A percentile compares a stretch with the other conserved stretches of the same genome.
These are phyloP conservation scores for Linnemannia elongata DNA, from an alignment of 192 early-diverging fungal species.

Conservation along the genomic window DNA sequence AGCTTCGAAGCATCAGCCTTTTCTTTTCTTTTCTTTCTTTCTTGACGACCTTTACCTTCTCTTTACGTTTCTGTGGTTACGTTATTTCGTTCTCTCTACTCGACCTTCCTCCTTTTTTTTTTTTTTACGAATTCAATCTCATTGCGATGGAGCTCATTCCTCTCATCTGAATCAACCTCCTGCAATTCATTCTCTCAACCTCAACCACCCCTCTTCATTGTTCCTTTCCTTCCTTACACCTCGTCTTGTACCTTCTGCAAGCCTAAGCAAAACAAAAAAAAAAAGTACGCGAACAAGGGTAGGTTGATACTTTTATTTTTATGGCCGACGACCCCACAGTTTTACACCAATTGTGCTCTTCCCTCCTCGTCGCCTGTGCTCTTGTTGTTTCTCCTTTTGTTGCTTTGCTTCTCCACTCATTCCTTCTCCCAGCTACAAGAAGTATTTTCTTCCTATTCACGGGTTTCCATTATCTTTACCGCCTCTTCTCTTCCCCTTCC, in stretches of 20 bases:
- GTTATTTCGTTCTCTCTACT: neutral
- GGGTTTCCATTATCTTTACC: neutral
- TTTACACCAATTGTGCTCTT: neutral
- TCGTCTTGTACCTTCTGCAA: neutral
- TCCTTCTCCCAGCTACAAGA: neutral
- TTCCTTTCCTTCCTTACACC: neutral
- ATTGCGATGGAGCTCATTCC: slow-evolving; percentile 3
- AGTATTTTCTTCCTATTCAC: neutral
- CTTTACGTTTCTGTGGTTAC: neutral
- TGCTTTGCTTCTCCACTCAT: neutral
- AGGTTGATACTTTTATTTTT: neutral
- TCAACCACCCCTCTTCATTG: neutral
- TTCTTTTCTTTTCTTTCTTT: no score
- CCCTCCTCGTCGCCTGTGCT: neutral
- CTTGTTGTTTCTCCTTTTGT: neutral
- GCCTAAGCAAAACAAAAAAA: neutral
- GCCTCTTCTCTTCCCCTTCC: neutral
- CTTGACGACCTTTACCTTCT: no score
- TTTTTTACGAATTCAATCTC: neutral
- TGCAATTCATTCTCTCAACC: neutral
- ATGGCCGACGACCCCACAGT: neutral
- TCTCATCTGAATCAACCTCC: neutral
- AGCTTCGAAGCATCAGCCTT: neutral
- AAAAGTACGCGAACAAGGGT: neutral
- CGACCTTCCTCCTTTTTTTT: neutral